Percentiles rank a stretch among this genome's conserved stretches.
Evolutionary conservation across 345 rosid genomes (phyloP).

Genomic region (Acer negundo): DNA sequence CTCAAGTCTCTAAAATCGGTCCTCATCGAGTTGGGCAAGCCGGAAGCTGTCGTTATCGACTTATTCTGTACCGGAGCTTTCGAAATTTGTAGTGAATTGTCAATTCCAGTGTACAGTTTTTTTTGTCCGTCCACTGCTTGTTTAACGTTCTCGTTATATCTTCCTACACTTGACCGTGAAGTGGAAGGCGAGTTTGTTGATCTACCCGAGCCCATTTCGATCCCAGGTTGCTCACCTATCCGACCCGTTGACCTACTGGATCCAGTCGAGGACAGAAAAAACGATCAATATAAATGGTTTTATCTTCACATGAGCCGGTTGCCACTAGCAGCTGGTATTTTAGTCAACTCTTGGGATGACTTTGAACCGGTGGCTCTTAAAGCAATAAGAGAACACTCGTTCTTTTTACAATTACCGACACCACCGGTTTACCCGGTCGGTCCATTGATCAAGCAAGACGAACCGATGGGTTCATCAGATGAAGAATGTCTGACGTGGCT

Average conservation of each 20-base stretch:
- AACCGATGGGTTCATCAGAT: no score
- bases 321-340: no score
- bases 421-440: no score
- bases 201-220: constrained; percentile 22
- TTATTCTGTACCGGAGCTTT: constrained; percentile 36
- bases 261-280: no score
- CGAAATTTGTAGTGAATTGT: constrained; percentile 30
- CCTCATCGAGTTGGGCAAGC: constrained; percentile 15
- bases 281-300: no score
- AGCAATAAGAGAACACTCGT: no score
- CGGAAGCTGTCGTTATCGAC: constrained; percentile 38
- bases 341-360: no score
- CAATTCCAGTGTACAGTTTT: constrained; percentile 31
- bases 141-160: constrained; percentile 29
- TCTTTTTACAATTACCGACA: no score
- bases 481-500: no score
- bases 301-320: no score
- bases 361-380: no score
- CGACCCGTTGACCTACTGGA: constrained; percentile 15
- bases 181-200: constrained; percentile 31
- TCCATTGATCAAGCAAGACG: no score
- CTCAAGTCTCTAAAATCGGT: constrained; percentile 26
- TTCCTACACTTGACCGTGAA: constrained; percentile 28
- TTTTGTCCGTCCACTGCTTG: constrained; percentile 25
- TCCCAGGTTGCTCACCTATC: constrained; percentile 41